Evolutionary conservation across 768 basidiomycete genomes (phyloP).

Genomic region (Russula abietina): DNA sequence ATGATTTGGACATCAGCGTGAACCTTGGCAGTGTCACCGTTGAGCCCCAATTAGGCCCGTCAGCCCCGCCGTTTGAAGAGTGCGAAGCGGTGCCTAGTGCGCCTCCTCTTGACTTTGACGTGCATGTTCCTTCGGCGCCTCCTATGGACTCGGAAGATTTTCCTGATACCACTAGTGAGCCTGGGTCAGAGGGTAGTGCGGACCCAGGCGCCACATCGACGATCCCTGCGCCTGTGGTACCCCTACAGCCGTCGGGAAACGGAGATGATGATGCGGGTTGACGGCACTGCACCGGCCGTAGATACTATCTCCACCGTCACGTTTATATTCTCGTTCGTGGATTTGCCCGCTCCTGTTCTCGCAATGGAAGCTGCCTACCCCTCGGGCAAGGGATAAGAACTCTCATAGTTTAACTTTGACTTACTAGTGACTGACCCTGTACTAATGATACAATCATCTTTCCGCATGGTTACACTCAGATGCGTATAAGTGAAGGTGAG

Average conservation of each 20-base stretch:
- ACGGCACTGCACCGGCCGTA: neutral
- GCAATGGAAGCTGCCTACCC: too few species aligned
- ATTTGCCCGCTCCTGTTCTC: neutral
- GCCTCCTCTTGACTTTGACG: constrained; percentile 12
- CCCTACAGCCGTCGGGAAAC: neutral
- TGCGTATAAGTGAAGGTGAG: neutral
- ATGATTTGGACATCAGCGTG: constrained; percentile 9
- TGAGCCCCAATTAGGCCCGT: constrained; percentile 16
- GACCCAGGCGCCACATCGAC: neutral
- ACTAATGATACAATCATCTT: neutral
- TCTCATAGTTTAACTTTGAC: neutral
- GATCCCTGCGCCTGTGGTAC: neutral
- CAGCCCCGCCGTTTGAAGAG: constrained; percentile 23
- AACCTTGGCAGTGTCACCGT: constrained; percentile 6
- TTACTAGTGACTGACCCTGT: neutral
- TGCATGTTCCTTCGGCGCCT: constrained; percentile 18
- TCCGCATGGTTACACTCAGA: neutral
- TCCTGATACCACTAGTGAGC: neutral
- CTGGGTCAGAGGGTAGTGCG: too few species aligned
- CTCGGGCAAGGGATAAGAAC: neutral
- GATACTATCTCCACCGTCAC: too few species aligned
- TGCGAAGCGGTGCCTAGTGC: constrained; percentile 9
- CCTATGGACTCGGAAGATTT: neutral
- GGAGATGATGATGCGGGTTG: neutral
- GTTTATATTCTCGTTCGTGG: neutral